Conservation (phyloP, 371 early-diverging fungal genomes). For the Circinella umbellata region DNA sequence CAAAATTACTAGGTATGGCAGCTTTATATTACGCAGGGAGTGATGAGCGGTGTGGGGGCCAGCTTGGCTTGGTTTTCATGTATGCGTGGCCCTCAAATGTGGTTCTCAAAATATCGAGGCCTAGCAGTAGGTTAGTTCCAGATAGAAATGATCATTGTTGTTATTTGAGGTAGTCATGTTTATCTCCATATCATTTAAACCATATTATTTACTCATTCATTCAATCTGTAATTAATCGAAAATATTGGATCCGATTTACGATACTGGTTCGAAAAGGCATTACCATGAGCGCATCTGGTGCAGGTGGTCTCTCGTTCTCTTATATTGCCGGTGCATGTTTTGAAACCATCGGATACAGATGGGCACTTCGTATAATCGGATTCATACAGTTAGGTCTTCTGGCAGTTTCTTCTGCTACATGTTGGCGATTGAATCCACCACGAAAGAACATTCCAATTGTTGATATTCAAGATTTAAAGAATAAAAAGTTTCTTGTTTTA, state of each 20-base stretch:
- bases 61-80: conserved; percentile 22
- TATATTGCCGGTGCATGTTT: conserved; percentile 59
- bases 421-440: conserved; percentile 17
- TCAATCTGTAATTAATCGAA: no score
- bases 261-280: no score
- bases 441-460: conserved; percentile 38
- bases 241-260: no score
- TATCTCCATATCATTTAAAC: no score
- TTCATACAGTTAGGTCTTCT: conserved; percentile 46
- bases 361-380: conserved; percentile 63
- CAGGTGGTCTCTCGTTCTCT: conserved; percentile 71
- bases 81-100: conserved; percentile 19
- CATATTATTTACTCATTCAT: no score
- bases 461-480: conserved; percentile 33
- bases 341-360: conserved; percentile 53
- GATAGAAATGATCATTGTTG: not conserved
- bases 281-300: conserved; percentile 59
- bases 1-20: conserved; percentile 29
- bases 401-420: conserved; percentile 11
- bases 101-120: conserved; percentile 25
- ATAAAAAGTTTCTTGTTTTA: conserved; percentile 28
- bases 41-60: conserved; percentile 25
- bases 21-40: conserved; percentile 28
- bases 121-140: conserved; percentile 15
- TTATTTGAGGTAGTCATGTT: no score